Conservation (phyloP, 768 basidiomycete genomes). For the Hortiboletus flavorubellus region DNA sequence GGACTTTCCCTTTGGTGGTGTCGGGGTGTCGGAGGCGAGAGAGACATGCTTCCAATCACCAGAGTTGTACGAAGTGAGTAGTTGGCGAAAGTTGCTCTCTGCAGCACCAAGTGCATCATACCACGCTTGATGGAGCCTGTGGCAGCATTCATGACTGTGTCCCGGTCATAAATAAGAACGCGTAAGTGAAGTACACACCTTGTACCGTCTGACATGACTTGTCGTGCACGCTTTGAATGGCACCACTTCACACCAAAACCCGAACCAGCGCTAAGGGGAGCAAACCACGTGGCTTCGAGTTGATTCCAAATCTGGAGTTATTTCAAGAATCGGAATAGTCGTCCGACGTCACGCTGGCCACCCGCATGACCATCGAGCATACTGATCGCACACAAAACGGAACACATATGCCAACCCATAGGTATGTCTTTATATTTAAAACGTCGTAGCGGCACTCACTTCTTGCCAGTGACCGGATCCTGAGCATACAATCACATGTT, state of each 20-base stretch:
- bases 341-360: neutral
- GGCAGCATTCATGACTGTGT: neutral
- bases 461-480: constrained; percentile 48
- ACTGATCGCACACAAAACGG: neutral
- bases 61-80: constrained; percentile 67
- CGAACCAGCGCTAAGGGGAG: neutral
- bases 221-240: neutral
- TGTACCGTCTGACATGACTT: constrained; percentile 56
- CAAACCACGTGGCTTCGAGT: constrained; percentile 3
- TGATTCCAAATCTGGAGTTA: constrained; percentile 1
- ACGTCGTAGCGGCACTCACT: constrained; percentile 5
- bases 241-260: neutral
- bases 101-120: constrained; percentile 69
- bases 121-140: constrained; percentile 82
- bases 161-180: neutral
- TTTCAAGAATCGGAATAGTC: neutral
- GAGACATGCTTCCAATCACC: constrained; percentile 81
- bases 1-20: constrained; percentile 60
- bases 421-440: constrained; percentile 3
- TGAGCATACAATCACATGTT: constrained; percentile 93
- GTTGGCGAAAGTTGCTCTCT: constrained; percentile 71
- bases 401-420: neutral
- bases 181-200: constrained; percentile 37
- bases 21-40: constrained; percentile 37
- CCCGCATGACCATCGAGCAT: constrained; percentile 7